Base-by-base conservation (phyloP, 768 basidiomycete genomes). In the Clavaria fumosa region DNA sequence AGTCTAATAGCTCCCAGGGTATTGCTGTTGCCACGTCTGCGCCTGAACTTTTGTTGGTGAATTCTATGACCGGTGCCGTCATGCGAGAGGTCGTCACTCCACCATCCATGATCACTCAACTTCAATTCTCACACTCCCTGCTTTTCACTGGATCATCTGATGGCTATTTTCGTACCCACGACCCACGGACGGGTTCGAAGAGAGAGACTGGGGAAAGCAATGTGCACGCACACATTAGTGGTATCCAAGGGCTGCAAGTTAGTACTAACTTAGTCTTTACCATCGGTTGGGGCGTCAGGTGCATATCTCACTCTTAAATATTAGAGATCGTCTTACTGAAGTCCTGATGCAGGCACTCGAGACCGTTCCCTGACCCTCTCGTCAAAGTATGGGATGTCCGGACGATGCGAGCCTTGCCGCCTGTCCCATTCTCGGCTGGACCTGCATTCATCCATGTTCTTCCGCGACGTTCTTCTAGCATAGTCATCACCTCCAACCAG, bases 381-480 rank as follows among this genome's bases (percentile, higher is more conserved):
- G 86, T 99, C 45, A 95, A 93, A 58, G 67, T 96, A 9, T 95
- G 81, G 48, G 93, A 99, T 54, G 49, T 86, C 21, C 78, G 93
- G 21, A 84, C 69, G 17, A 72, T 96, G 64, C 70, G 73, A 27
- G 67, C 88, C 1, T 66, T 96, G 2, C 70, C 86, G 2, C 88
- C 93, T 0, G 68, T 96, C 21, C 75, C 85, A 1, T 96, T 95
- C 54, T 74, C 86, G 4, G 71, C 78, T 7, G 81, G 82, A 0
- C 90, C 93, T 1, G 72, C 83, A 1, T 90, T 91, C 53, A 78
- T 91, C 44, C 75, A 80, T 34, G 53, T 81, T 19, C 64, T 90
- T 22, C 86, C 90, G 1, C 78, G 69, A 44, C 70, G 77, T n/a
- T 60, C 78, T 4, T 78, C 78, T 5, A 78, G 67, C 35, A 59